Evolutionary conservation across 208 protist species (phyloP), one percentile per base, ranked within the genome.

Genomic region (Angomonas desouzai): DNA sequence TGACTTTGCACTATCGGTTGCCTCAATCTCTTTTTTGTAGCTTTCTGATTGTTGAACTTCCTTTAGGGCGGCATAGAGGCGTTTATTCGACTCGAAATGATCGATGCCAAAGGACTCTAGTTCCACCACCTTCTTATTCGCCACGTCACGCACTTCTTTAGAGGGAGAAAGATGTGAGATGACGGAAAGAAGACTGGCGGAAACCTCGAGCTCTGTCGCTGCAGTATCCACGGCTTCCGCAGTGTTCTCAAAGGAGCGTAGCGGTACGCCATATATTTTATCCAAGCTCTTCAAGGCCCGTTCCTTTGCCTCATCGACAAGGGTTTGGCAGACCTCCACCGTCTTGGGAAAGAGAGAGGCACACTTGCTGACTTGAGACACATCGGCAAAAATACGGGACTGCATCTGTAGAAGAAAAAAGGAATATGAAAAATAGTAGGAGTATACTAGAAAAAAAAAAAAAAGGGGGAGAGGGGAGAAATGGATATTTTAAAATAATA

Each of bases 331-430:
- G 13, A 68, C 85, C 0, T 63, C 74, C 6, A 71, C 63, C 22
- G 76, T 80, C 48, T 80, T 82, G 1, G 88, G 88, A 61, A 94
- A 94, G 27, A 94, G 68, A 18, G 53, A 57, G 1, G 81, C 83
- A 57, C 80, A 89, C 45, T 82, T 79, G 40, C 66, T 30, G 1
- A 68, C 59, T 23, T 68, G 70, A 11, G 45, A 60, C 2, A 84
- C 68, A 57, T 89, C 72, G 36, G 78, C 79, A 72, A 93, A 90
- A 16, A 90, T 67, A 43, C 74, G 68, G 49, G 62, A 72, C 38
- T 23, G 51, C 23, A 36, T 57, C n/a, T n/a, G n/a, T n/a, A n/a
- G n/a, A n/a, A n/a, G n/a, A n/a, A n/a, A n/a, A n/a, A n/a, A n/a
- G n/a, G n/a, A n/a, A n/a, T n/a, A n/a, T n/a, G n/a, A n/a, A n/a